Conservation (phyloP, 2,329 filamentous ascomycete species). For the Fusarium subtropicale region DNA sequence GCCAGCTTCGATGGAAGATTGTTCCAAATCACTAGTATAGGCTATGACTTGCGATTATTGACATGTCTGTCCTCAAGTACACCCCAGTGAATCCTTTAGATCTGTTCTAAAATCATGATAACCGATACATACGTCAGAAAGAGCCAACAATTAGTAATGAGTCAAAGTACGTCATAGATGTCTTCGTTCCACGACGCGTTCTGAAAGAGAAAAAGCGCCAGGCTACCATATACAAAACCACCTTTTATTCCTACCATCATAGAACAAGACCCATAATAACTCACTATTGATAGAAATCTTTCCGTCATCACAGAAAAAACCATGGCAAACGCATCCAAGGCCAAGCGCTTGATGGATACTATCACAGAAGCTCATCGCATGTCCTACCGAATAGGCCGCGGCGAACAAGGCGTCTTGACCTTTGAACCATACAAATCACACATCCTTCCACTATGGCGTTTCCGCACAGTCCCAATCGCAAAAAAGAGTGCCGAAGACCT, state of each 20-base stretch:
- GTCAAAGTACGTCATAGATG: background rate
- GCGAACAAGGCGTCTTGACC: slow-evolving; percentile 70
- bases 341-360: slow-evolving; percentile 10
- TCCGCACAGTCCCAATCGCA: slow-evolving; percentile 51
- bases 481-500: slow-evolving; percentile 61
- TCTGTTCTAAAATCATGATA: too few species aligned
- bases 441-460: slow-evolving; percentile 70
- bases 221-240: background rate
- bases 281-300: too few species aligned
- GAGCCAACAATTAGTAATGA: background rate
- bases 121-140: background rate
- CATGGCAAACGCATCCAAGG: background rate
- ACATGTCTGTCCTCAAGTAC: background rate
- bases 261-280: background rate
- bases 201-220: rapidly evolving
- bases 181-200: background rate
- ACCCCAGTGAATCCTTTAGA: too few species aligned
- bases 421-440: slow-evolving; percentile 73
- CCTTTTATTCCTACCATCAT: background rate
- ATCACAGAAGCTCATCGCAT: slow-evolving; percentile 34
- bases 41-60: background rate
- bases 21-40: rapidly evolving
- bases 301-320: too few species aligned
- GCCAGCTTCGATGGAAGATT: too few species aligned
- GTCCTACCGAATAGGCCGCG: slow-evolving; percentile 67